Evolutionary conservation across 2,329 filamentous ascomycete genomes (phyloP), one percentile per base, ranked within the genome.

Genomic region (Beauveria brongniartii): DNA sequence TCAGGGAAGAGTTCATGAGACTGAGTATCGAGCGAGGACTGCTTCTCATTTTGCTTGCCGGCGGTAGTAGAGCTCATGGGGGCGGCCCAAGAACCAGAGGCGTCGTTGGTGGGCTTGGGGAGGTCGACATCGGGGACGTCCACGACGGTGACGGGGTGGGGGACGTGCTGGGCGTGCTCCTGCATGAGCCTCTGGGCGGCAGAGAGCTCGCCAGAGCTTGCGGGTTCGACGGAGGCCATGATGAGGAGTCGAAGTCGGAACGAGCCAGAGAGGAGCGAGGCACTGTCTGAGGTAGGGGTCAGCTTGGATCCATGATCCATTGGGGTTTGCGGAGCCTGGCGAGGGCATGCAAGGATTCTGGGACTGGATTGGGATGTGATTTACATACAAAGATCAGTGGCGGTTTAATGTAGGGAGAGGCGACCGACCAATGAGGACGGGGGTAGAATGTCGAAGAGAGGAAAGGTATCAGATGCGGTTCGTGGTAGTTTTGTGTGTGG

Each of bases 1-100:
- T 92, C 87, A n/a, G 94, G 94, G 81, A 99, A 99, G 63, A 90
- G 80, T 75, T 97, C 92, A 71, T 95, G 90, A 20, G 91, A 96
- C 69, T 90, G 83, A 22, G 91, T 92, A 74, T 97, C 91, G 64
- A 97, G 78, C 22, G 57, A 59, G 57, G 69, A 60, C 44, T 80
- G 68, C 48, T 76, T 74, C 61, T 83, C 80, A 72, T 87, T 87
- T 71, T 89, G 85, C 78, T 90, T 91, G 58, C 83, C 85, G 50
- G 84, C 83, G 63, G 84, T 81, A 74, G 89, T 90, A 56, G 83
- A 76, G 63, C 84, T 84, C 68, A 81, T 72, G 24, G 80, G 74
- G 59, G 77, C 75, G 59, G 73, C 75, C 74, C 78, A 79, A 52
- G 77, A 76, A 60, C 80, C 75, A 57, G 77, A 75, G 65, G 72